These are phyloP conservation scores for Arabidopsis thaliana DNA, from an alignment of 345 rosid species.

Conservation along the genomic window TAIR10.1 NC_003075.7:17261001-17261500, in stretches of 20 bases:
- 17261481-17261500: conserved; percentile 15
- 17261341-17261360: background rate
- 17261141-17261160: conserved; percentile 27
- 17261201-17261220: background rate
- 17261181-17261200: background rate
- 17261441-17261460: conserved; percentile 44
- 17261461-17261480: conserved; percentile 61
- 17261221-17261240: conserved; percentile 7
- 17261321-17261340: background rate
- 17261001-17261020: background rate
- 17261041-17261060: background rate
- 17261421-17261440: conserved; percentile 43
- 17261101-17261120: background rate
- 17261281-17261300: conserved; percentile 8
- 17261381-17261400: conserved; percentile 40
- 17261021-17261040: background rate
- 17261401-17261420: conserved; percentile 47
- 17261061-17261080: background rate
- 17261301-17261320: conserved; percentile 13
- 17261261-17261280: background rate
- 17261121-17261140: background rate
- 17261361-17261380: background rate
- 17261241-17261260: background rate
- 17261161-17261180: conserved; percentile 1
- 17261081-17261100: background rate